A percentile compares a stretch with the other conserved stretches of the same genome.
Conservation (phyloP, 1,284 basidiomycete genomes). For the Schizophyllum amplum region DNA sequence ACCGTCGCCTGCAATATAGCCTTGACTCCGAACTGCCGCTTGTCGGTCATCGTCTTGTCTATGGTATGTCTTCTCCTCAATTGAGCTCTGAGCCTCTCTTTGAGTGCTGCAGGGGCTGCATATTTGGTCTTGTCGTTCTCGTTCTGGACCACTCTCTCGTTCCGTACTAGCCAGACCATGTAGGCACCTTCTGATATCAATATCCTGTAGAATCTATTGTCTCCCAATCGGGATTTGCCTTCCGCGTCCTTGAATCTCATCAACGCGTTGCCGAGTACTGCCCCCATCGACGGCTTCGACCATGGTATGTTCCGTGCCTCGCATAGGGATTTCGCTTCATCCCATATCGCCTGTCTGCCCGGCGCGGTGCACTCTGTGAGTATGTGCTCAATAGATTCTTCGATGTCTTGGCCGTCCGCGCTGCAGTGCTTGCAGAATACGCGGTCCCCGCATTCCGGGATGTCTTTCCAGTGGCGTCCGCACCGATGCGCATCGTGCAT, state of each 20-base stretch:
- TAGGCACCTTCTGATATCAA: background rate
- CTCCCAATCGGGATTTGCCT: background rate
- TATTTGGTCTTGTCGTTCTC: no score
- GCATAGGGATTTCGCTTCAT: constrained; percentile 1
- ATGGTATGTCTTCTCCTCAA: no score
- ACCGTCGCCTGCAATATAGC: no score
- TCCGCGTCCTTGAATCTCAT: background rate
- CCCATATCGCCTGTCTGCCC: constrained; percentile 3
- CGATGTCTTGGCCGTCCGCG: background rate
- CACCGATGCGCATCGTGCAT: constrained; percentile 1
- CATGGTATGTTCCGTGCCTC: constrained; percentile 4
- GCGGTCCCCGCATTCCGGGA: constrained; percentile 2
- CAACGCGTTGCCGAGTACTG: constrained; percentile 7
- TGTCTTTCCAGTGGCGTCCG: constrained; percentile 2
- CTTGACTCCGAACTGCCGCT: no score
- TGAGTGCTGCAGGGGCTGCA: no score
- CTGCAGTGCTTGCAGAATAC: constrained; percentile 1
- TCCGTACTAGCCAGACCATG: background rate
- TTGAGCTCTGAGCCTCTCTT: no score
- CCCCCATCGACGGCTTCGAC: constrained; percentile 10
- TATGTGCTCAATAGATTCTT: constrained; percentile 7
- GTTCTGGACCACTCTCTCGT: background rate
- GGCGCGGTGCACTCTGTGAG: background rate
- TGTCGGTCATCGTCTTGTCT: no score
- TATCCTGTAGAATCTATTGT: background rate